Percentiles rank a stretch among this genome's conserved stretches.
phyloP scores from a whole-genome alignment of 148 eudicot genomes.

The Salicornia ramosissima region DNA sequence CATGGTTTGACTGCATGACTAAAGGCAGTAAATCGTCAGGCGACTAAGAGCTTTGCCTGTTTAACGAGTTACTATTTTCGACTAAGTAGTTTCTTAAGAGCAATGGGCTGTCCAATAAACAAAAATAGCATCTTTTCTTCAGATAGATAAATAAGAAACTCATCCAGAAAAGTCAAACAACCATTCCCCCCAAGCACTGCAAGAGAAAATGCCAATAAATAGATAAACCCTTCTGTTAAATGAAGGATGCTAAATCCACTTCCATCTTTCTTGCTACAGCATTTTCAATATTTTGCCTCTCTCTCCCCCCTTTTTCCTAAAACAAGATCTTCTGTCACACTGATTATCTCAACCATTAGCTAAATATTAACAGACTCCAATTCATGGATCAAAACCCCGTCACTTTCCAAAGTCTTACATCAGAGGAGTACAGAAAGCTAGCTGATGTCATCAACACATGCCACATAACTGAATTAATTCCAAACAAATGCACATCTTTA shows the following conservation, averaged over 20 bases:
- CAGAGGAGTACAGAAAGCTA: slow-evolving; percentile 39
- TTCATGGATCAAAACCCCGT: slow-evolving; percentile 19
- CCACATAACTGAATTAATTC: slow-evolving; percentile 35
- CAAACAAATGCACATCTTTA: slow-evolving; percentile 53
- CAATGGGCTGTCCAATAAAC: slow-evolving; percentile 24
- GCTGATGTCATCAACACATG: slow-evolving; percentile 31
- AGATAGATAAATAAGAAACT: slow-evolving; percentile 21
- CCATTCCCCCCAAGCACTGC: slow-evolving; percentile 19
- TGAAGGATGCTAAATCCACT: slow-evolving; percentile 19
- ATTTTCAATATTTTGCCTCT: slow-evolving; percentile 15
- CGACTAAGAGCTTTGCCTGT: slow-evolving; percentile 10
- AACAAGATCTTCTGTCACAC: slow-evolving; percentile 13
- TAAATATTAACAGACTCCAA: neutral
- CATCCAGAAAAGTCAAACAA: slow-evolving; percentile 25
- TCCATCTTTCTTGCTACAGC: slow-evolving; percentile 11
- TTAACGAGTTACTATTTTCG: slow-evolving; percentile 3
- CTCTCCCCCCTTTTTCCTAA: neutral
- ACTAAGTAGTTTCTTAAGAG: slow-evolving; percentile 7
- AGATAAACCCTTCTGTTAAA: slow-evolving; percentile 29
- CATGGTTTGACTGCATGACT: neutral
- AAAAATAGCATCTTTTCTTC: slow-evolving; percentile 26
- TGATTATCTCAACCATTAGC: neutral
- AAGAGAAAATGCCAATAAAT: slow-evolving; percentile 23
- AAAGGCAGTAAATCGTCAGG: slow-evolving; percentile 12
- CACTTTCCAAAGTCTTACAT: slow-evolving; percentile 32